phyloP scores from a whole-genome alignment of 1,284 basidiomycete genomes.

The Tausonia pullulans region DNA sequence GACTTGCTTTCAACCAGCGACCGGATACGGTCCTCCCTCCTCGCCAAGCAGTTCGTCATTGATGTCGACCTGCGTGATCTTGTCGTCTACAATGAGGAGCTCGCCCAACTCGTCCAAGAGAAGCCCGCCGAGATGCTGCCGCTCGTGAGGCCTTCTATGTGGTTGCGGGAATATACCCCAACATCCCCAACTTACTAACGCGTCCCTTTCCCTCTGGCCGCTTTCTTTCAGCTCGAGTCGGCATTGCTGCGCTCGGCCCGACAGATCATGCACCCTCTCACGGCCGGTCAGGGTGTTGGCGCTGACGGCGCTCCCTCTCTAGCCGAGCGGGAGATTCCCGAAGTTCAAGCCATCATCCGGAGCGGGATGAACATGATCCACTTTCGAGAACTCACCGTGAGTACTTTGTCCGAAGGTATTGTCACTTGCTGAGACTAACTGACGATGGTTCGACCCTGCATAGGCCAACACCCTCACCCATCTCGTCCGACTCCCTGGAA shows the following conservation, averaged over 20 bases:
- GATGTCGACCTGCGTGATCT: slow-evolving; percentile 89
- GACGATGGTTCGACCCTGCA: background rate
- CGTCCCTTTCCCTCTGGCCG: background rate
- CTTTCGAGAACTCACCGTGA: slow-evolving; percentile 77
- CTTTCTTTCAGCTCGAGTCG: slow-evolving; percentile 60
- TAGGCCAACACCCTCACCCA: slow-evolving; percentile 85
- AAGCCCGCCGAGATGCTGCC: slow-evolving; percentile 81
- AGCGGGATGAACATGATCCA: slow-evolving; percentile 84
- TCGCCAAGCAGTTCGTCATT: slow-evolving; percentile 81
- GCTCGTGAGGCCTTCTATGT: slow-evolving; percentile 45
- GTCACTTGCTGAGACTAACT: background rate
- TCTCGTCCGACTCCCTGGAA: slow-evolving; percentile 91
- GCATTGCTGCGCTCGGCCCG: slow-evolving; percentile 73
- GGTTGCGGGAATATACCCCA: too few relatives aligned
- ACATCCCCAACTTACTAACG: background rate
- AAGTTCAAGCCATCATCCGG: slow-evolving; percentile 78
- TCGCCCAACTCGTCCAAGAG: slow-evolving; percentile 83
- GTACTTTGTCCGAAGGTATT: slow-evolving; percentile 17
- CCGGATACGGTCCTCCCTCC: slow-evolving; percentile 74
- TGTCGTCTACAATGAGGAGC: slow-evolving; percentile 80
- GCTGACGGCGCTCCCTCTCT: slow-evolving; percentile 40
- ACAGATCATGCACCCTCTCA: slow-evolving; percentile 61
- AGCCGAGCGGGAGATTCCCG: slow-evolving; percentile 58
- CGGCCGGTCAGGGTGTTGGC: slow-evolving; percentile 14
- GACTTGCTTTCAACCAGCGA: slow-evolving; percentile 49